Conservation (phyloP, 2,329 filamentous ascomycete genomes). For the Aspergillus hortae region DNA sequence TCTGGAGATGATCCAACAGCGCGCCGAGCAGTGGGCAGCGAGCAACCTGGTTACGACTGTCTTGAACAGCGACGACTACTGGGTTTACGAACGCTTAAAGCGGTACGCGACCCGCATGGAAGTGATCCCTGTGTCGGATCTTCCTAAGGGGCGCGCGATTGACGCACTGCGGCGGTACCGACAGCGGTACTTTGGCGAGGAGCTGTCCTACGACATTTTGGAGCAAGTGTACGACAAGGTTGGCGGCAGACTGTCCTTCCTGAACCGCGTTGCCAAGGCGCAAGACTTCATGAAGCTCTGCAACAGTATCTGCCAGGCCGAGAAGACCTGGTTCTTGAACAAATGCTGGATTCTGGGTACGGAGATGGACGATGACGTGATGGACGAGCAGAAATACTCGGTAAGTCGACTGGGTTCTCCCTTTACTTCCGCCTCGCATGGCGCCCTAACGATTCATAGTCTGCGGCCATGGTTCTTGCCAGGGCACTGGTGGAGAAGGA, state of each 20-base stretch:
- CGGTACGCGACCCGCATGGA: constrained; percentile 92
- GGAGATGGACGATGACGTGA: constrained; percentile 93
- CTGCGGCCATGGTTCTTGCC: constrained; percentile 89
- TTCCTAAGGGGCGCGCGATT: constrained; percentile 75
- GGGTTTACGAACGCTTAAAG: constrained; percentile 95
- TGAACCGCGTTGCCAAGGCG: constrained; percentile 87
- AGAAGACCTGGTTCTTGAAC: constrained; percentile 77
- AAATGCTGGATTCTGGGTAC: constrained; percentile 72
- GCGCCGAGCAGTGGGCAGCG: constrained; percentile 94
- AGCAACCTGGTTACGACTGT: constrained; percentile 82
- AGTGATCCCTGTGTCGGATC: constrained; percentile 78
- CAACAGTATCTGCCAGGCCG: constrained; percentile 64
- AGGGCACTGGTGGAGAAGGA: constrained; percentile 85
- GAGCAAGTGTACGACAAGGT: constrained; percentile 81
- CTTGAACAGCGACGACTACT: constrained; percentile 97
- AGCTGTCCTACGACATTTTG: constrained; percentile 51
- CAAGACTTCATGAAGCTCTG: constrained; percentile 76
- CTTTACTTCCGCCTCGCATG: background rate
- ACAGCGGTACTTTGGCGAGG: constrained; percentile 69
- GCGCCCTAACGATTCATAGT: constrained; percentile 45
- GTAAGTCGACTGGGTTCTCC: constrained; percentile 49
- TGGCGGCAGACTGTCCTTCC: constrained; percentile 81
- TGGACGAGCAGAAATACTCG: constrained; percentile 96
- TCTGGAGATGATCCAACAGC: constrained; percentile 89
- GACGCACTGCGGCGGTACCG: constrained; percentile 75